A percentile compares a stretch with the other conserved stretches of the same genome.
Conservation (phyloP, 352 stramenopile genomes). For the Phytophthora pisi region DNA sequence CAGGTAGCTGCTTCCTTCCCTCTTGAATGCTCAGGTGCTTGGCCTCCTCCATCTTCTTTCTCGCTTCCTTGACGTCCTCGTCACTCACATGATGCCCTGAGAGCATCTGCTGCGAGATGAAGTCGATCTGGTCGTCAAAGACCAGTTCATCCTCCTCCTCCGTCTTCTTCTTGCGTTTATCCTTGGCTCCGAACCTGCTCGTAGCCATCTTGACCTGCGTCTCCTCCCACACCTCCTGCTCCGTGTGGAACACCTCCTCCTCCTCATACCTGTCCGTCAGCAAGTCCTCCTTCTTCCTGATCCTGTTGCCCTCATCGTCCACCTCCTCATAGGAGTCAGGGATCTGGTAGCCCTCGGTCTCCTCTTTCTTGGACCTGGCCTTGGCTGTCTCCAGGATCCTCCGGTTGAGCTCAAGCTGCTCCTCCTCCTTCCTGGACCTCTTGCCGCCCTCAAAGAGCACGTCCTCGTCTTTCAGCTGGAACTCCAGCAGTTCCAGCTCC, state of each 20-base stretch:
- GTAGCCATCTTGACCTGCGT: slow-evolving; percentile 93
- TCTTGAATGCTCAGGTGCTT: slow-evolving; percentile 96
- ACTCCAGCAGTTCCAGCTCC: slow-evolving; percentile 94
- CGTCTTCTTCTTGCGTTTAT: slow-evolving; percentile 50
- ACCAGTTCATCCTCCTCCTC: slow-evolving; percentile 96
- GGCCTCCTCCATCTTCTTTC: slow-evolving; percentile 71
- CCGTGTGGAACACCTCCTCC: slow-evolving; percentile 92
- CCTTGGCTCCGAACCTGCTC: slow-evolving; percentile 64
- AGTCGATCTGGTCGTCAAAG: slow-evolving; percentile 99
- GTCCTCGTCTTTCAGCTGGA: slow-evolving; percentile 77
- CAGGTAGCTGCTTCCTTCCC: slow-evolving; percentile 95
- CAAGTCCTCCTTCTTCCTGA: slow-evolving; percentile 92
- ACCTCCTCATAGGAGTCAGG: slow-evolving; percentile 96
- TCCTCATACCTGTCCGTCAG: slow-evolving; percentile 95
- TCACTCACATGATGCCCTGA: slow-evolving; percentile 85
- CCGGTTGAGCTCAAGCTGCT: slow-evolving; percentile 85
- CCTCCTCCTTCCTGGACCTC: slow-evolving; percentile 71
- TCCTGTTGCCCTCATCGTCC: slow-evolving; percentile 87
- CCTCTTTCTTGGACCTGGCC: slow-evolving; percentile 57
- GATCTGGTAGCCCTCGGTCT: slow-evolving; percentile 92
- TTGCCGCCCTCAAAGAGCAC: slow-evolving; percentile 82
- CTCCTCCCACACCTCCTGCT: slow-evolving; percentile 99
- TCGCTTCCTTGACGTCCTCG: slow-evolving; percentile 72
- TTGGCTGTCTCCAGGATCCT: slow-evolving; percentile 92
- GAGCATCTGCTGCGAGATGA: slow-evolving; percentile 95